These are phyloP conservation scores for Pseudogymnoascus sp. DNA, from an alignment of 2,329 filamentous ascomycete genomes.

Conservation along the genomic window DNA sequence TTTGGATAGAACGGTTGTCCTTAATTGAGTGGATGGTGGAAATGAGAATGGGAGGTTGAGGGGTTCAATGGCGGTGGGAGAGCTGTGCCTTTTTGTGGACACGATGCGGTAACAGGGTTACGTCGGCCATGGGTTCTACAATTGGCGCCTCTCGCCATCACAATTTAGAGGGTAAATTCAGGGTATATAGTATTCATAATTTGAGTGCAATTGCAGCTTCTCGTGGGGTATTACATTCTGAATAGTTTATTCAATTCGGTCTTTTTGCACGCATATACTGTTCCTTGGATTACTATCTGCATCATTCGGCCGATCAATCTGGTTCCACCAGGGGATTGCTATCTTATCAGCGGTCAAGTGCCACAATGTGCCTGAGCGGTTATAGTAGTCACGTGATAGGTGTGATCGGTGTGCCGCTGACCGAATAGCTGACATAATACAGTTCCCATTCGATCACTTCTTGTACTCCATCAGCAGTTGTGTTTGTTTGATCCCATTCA, in stretches of 20 bases:
- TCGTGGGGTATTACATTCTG: background rate
- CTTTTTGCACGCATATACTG: background rate
- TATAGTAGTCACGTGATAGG: background rate
- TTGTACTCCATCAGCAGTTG: background rate
- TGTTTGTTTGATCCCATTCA: slow-evolving; percentile 5
- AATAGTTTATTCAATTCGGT: background rate
- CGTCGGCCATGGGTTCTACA: background rate
- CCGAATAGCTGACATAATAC: background rate
- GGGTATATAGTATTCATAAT: background rate
- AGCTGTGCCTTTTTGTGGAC: slow-evolving; percentile 1
- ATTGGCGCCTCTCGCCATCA: background rate
- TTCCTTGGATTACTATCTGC: background rate
- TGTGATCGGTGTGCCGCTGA: background rate
- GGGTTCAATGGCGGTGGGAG: slow-evolving; percentile 3
- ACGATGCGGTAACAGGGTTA: slow-evolving; percentile 7
- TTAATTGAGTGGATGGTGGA: background rate
- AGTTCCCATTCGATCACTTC: background rate
- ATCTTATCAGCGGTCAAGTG: slow-evolving; percentile 1
- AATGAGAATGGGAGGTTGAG: slow-evolving; percentile 1
- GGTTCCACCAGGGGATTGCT: slow-evolving; percentile 3
- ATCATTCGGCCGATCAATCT: background rate
- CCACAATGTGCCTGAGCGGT: background rate
- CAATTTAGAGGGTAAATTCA: slow-evolving; percentile 6
- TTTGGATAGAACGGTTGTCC: background rate
- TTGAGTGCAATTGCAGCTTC: background rate